Evolutionary conservation across 2,329 filamentous ascomycete species (phyloP), one percentile per base, ranked within the genome.

Genomic region (Didymella sp.): DNA sequence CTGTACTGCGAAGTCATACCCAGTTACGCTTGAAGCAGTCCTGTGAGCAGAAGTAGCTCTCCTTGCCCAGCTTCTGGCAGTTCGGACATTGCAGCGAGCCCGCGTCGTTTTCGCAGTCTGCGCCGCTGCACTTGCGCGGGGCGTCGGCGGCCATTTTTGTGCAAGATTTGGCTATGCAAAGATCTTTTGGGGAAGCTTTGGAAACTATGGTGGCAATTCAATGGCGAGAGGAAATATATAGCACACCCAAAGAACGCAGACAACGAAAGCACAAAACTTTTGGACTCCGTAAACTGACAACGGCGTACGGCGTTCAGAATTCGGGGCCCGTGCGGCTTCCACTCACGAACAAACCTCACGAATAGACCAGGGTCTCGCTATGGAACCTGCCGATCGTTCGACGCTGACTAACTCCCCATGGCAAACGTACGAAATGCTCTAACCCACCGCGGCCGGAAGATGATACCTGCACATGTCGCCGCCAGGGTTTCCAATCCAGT

Each of bases 11-110:
- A 67, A 56, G 64, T 67, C 66, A 69, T 87, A 98, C 95, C 95
- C 95, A 99, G 82, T 92, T 99, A 78, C 88, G 89, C 84, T 97
- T 98, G 81, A 99, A 99, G 82, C 95, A 99, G 69, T 98, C 95
- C 78, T 99, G 95, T 25, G 92, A 92, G 82, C 95, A 99, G 81
- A 98, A 99, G 79, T 88, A 97, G 80, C 92, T 96, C 72, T 95
- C 91, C 74, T 93, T 89, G 51, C 89, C 91, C 41, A 93, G 81
- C 79, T 96, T 97, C 71, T 97, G 84, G 76, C 95, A 99, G 46
- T 91, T 98, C 51, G 95, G 95, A 78, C 95, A 99, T 77, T 98
- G 93, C 43, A 99, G 81, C 51, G 88, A 83, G 59, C 91, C 89
- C 55, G 93, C 93, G 62, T 94, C 89, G 62, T 97, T 96, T 37